Conservation (phyloP, 1,139 yeast species). For the Ashbya aceris region DNA sequence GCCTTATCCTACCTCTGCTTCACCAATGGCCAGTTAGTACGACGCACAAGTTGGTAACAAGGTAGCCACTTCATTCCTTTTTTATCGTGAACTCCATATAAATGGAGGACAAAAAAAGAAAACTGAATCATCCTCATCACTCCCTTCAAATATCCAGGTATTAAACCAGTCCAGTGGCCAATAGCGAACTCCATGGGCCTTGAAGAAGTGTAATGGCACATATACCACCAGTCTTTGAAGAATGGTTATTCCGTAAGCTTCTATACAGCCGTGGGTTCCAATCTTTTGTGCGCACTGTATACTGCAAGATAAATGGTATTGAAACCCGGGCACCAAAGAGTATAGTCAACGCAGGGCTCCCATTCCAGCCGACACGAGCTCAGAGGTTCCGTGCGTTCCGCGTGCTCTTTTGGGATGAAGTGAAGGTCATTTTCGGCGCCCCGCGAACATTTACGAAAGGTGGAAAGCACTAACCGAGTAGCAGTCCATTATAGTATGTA, state of each 20-base stretch:
- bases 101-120: too few relatives aligned
- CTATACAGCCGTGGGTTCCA: conserved; percentile 59
- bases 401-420: conserved; percentile 54
- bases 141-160: too few relatives aligned
- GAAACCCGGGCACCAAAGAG: conserved; percentile 18
- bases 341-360: conserved; percentile 3
- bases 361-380: conserved; percentile 39
- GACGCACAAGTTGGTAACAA: neutral
- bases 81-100: too few relatives aligned
- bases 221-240: conserved; percentile 38
- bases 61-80: neutral
- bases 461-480: conserved; percentile 3
- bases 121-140: too few relatives aligned
- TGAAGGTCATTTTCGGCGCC: conserved; percentile 45
- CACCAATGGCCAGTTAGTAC: neutral
- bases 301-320: conserved; percentile 58
- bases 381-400: conserved; percentile 58
- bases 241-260: conserved; percentile 40
- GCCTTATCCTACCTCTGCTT: neutral
- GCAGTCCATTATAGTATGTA: neutral
- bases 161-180: too few relatives aligned
- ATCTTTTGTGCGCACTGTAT: conserved; percentile 55
- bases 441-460: conserved; percentile 17
- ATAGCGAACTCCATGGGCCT: too few relatives aligned
- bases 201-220: conserved; percentile 13